Evolutionary conservation across 768 basidiomycete genomes (phyloP), one percentile per base, ranked within the genome.

Genomic region (Kwoniella bestiolae): DNA sequence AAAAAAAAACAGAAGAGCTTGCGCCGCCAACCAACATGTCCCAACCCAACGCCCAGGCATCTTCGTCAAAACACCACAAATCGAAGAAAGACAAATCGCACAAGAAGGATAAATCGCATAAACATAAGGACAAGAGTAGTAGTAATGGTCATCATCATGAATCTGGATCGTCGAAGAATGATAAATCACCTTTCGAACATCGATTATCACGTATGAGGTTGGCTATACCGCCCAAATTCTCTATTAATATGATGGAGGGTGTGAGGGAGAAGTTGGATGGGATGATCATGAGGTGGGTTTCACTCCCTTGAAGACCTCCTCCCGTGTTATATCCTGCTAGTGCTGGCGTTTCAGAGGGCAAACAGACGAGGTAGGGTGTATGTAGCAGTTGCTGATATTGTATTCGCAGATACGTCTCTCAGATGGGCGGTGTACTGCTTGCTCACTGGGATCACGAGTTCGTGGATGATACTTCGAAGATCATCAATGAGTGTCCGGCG

Each of bases 231-330:
- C 94, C 94, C 1, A 84, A 90, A 46, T 95, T 92, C 79, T 86
- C 91, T 16, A 85, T 83, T 46, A 86, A 90, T 80, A 86, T 89
- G n/a, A 83, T 85, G 9, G 83, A 81, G 44, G 94, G 94, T 6
- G 91, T 87, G 18, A 87, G 90, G 75, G 92, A 97, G 82, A 88
- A 94, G 86, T 83, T 97, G 18, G 93, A 97, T 80, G 91, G 91
- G 7, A 90, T 96, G 90, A 83, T 95, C 14, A 95, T 97, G 94
- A 88, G 91, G 94, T 94, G 75, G 72, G 86, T 82, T 4, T 21
- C 21, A 28, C 47, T 49, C 12, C 21, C 23, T 49, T n/a, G n/a
- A n/a, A n/a, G n/a, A n/a, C n/a, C n/a, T n/a, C n/a, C n/a, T n/a
- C n/a, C n/a, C n/a, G n/a, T n/a, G n/a, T n/a, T n/a, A n/a, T n/a